Conservation (phyloP, 495 filamentous ascomycete species). For the Penicillium antarcticum region DNA sequence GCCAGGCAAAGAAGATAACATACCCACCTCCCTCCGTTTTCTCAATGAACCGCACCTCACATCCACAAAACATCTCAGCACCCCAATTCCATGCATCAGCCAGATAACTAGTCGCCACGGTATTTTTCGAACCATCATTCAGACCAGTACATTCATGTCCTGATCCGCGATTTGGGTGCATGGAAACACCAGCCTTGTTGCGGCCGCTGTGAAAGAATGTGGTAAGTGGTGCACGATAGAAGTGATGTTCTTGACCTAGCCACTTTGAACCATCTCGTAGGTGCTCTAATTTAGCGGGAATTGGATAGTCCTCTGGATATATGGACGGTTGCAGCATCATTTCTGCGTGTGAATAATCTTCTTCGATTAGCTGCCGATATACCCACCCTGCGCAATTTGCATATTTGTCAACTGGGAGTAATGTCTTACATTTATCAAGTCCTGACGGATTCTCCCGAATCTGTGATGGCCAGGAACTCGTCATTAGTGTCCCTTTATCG, state of each 20-base stretch:
- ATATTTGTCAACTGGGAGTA: background rate
- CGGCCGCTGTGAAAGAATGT: slow-evolving; percentile 58
- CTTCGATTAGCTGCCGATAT: background rate
- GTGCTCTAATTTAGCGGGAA: slow-evolving; percentile 53
- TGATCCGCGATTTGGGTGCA: slow-evolving; percentile 56
- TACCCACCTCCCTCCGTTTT: slow-evolving; percentile 52
- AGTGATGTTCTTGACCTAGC: slow-evolving; percentile 49
- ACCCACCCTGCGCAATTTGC: background rate
- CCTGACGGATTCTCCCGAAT: slow-evolving; percentile 43
- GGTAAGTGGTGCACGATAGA: slow-evolving; percentile 56
- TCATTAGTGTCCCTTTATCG: slow-evolving; percentile 49
- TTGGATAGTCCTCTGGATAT: slow-evolving; percentile 56
- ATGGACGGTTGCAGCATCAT: slow-evolving; percentile 55
- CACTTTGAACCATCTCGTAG: slow-evolving; percentile 52
- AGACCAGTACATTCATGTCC: slow-evolving; percentile 62
- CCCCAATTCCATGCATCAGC: slow-evolving; percentile 76
- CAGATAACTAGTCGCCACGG: slow-evolving; percentile 62
- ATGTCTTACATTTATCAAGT: slow-evolving; percentile 49
- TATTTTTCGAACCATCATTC: slow-evolving; percentile 67
- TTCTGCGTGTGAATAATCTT: slow-evolving; percentile 55
- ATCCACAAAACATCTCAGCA: slow-evolving; percentile 70
- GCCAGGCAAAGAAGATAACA: slow-evolving; percentile 63
- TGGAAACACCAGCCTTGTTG: slow-evolving; percentile 60
- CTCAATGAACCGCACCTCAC: slow-evolving; percentile 64
- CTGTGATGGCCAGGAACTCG: slow-evolving; percentile 59